Percentiles rank a stretch among this genome's conserved stretches.
These are phyloP conservation scores for Pseudogymnoascus verrucosus DNA, from an alignment of 2,329 filamentous ascomycete species.

Conservation along the genomic window DNA sequence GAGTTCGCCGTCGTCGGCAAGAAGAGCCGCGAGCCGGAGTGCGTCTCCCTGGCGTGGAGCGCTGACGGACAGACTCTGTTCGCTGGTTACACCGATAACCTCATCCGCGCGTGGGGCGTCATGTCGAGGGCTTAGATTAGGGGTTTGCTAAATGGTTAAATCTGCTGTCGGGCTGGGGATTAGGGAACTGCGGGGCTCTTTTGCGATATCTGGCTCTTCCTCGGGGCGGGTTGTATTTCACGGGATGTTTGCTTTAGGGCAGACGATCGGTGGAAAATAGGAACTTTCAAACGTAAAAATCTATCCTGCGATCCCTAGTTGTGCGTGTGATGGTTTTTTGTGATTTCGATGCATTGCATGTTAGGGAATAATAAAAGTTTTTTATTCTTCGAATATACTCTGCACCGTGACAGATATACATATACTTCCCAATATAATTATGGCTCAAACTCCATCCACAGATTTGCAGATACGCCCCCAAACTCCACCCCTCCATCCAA, in stretches of 20 bases:
- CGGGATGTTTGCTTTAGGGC: conserved; percentile 1
- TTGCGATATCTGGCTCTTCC: conserved; percentile 20
- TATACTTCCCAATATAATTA: neutral
- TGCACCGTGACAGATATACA: neutral
- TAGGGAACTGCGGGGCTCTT: conserved; percentile 69
- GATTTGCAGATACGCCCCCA: neutral
- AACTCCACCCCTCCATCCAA: neutral
- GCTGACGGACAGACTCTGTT: conserved; percentile 99
- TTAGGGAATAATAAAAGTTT: neutral
- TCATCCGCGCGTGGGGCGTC: conserved; percentile 95
- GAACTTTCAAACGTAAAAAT: conserved; percentile 6
- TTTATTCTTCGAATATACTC: neutral
- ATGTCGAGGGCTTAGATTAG: conserved; percentile 76
- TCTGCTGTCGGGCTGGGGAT: conserved; percentile 61
- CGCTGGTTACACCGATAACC: conserved; percentile 99
- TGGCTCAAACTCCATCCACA: neutral
- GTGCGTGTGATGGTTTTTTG: neutral
- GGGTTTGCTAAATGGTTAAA: conserved; percentile 10
- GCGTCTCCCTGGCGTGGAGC: conserved; percentile 93
- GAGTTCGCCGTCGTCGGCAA: conserved; percentile 90
- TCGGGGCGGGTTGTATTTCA: neutral
- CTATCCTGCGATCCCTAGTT: neutral
- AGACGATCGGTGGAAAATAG: conserved; percentile 5
- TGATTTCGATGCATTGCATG: neutral
- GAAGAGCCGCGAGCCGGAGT: conserved; percentile 99